phyloP scores from a whole-genome alignment of 73 alveolate species.

The Paramecium octaurelia region DNA sequence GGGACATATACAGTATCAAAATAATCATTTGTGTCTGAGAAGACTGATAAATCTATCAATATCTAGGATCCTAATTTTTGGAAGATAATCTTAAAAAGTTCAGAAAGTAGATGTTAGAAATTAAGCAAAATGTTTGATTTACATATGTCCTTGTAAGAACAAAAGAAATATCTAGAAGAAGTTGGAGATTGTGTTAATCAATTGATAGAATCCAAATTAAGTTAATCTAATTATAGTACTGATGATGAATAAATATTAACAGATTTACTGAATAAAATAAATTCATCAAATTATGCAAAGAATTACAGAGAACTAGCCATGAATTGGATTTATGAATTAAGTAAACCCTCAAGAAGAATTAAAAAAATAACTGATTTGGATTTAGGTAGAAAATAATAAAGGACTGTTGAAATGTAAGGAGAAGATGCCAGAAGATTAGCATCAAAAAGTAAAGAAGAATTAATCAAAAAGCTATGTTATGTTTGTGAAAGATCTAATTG shows the following conservation, averaged over 20 bases:
- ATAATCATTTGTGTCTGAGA: constrained; percentile 73
- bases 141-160: constrained; percentile 25
- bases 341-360: constrained; percentile 59
- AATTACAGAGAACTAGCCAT: constrained; percentile 58
- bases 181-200: constrained; percentile 66
- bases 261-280: constrained; percentile 60
- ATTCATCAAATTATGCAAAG: constrained; percentile 37
- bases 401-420: constrained; percentile 55
- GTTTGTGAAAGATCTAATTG: constrained; percentile 69
- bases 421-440: constrained; percentile 66
- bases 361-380: constrained; percentile 40
- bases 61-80: constrained; percentile 87
- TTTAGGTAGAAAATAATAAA: constrained; percentile 3
- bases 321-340: constrained; percentile 57
- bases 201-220: constrained; percentile 62
- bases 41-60: constrained; percentile 75
- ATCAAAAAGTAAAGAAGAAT: constrained; percentile 62
- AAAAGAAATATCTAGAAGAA: constrained; percentile 67
- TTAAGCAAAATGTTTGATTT: constrained; percentile 63
- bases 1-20: constrained; percentile 77
- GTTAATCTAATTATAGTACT: constrained; percentile 59
- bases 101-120: constrained; percentile 62
- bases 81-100: constrained; percentile 75
- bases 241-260: constrained; percentile 75
- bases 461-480: constrained; percentile 66